Evolutionary conservation across 2,329 filamentous ascomycete genomes (phyloP), one percentile per base, ranked within the genome.

Genomic region (Endocalyx cinctus): DNA sequence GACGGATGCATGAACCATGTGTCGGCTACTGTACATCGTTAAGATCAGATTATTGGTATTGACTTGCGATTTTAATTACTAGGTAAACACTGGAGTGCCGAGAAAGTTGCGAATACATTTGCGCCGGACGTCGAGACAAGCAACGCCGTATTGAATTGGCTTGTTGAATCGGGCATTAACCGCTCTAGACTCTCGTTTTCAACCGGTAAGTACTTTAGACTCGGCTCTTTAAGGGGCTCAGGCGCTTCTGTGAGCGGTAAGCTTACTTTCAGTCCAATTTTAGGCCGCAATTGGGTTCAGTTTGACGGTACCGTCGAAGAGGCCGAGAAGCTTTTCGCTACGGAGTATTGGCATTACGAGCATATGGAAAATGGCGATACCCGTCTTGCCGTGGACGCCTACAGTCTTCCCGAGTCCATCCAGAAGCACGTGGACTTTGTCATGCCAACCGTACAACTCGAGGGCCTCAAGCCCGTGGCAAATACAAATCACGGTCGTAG

Each of bases 301-400:
- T 76, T 79, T 47, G 64, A 74, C 35, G 71, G 72, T 7, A 70
- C 70, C 5, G 68, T 69, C 4, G 57, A 63, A 22, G 69, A 79
- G 48, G 64, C 70, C 5, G 73, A 78, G 51, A 51, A 54, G 14
- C 60, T 79, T 13, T 62, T 79, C 29, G 63, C 66, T 43, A 67
- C 74, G 6, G 58, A 72, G 27, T 75, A 70, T 46, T 55, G 64
- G 42, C 66, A 73, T 43, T 44, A 47, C 8, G 41, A 48, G 2
- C 42, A 46, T 27, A 18, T 31, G 13, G 38, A 43, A n/a, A 32
- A 56, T 42, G 38, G 61, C 34, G 41, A 53, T 14, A 41, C 45
- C 13, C 64, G 66, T 38, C 41, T 68, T 26, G 65, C 63, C 4
- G 62, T 63, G 30, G 64, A 67, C 23, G 48, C 52, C 20, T 68